Evolutionary conservation across 2,329 filamentous ascomycete species (phyloP), one percentile per base, ranked within the genome.

Genomic region (Talaromyces rugulosus): DNA sequence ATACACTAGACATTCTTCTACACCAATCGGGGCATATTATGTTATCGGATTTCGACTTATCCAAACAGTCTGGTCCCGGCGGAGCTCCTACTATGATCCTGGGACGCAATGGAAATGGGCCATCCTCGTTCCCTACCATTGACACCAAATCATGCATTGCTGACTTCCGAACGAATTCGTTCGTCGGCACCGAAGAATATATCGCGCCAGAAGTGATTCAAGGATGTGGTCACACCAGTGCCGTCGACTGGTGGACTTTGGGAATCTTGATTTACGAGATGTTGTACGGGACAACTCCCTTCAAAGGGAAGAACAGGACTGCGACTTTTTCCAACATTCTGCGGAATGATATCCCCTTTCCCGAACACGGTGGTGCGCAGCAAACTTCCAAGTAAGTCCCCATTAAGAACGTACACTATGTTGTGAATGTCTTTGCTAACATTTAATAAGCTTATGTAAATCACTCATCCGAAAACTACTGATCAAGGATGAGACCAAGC

Each of bases 1-100:
- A 33, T 14, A 33, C 30, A 30, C 12, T 33, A 97, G 93, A 99
- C 71, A 99, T 99, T 67, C 83, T 99, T 14, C 87, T 99, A 27
- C 95, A 99, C 75, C 95, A 99, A 77, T 98, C 95, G n/a, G 95
- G 95, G 16, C 95, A 99, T 77, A 99, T 99, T 70, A 99, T 99
- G 95, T 85, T 99, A 75, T 98, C 95, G 64, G 95, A 99, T 80
- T 99, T 99, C 77, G 95, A 99, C 77, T 80, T 99, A 65, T 97
- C 93, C 9, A 99, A 99, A 78, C 95, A 99, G 78, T 99, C 95
- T 6, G 95, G 96, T 67, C 89, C 91, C 16, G 95, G 93, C 72
- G 95, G 95, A 79, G 94, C 94, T 72, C 95, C 95, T 56, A 97
- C 93, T 28, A 98, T 99, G 94, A 97, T 99, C 71, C 85, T 97